Percentiles rank a stretch among this genome's conserved stretches.
Conservation (phyloP, 1,139 yeast genomes). For the Hansenula sp. region DNA sequence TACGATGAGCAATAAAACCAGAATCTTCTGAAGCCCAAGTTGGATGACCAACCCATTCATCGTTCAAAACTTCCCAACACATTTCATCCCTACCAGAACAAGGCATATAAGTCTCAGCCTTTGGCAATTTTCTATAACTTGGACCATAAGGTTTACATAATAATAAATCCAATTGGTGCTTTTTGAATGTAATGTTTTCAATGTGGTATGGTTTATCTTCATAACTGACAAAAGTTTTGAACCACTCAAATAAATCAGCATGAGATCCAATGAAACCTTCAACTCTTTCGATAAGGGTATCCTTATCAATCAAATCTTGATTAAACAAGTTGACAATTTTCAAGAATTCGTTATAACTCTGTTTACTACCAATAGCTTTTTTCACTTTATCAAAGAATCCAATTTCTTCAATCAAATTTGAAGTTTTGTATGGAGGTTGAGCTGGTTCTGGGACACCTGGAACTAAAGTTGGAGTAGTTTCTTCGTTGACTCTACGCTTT, state of each 20-base stretch:
- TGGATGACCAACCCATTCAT: conserved; percentile 99
- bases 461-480: conserved; percentile 62
- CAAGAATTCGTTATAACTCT: conserved; percentile 84
- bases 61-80: conserved; percentile 98
- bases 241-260: conserved; percentile 83
- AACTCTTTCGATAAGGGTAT: conserved; percentile 76
- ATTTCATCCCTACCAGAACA: conserved; percentile 97
- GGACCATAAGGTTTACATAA: conserved; percentile 88
- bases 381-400: conserved; percentile 90
- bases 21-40: conserved; percentile 99
- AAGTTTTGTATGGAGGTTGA: conserved; percentile 58
- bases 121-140: conserved; percentile 88
- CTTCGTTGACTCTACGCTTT: conserved; percentile 27
- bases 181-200: conserved; percentile 83
- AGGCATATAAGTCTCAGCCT: conserved; percentile 94
- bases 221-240: conserved; percentile 85
- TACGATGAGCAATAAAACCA: conserved; percentile 95
- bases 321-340: conserved; percentile 83
- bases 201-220: conserved; percentile 74
- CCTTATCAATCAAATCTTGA: conserved; percentile 84
- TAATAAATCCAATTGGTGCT: conserved; percentile 84
- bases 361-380: conserved; percentile 84
- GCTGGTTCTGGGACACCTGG: conserved; percentile 88
- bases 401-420: conserved; percentile 76
- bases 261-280: conserved; percentile 81